Evolutionary conservation across 352 stramenopile genomes (phyloP), one percentile per base, ranked within the genome.

Genomic region (Thalassiosira pacifica): DNA sequence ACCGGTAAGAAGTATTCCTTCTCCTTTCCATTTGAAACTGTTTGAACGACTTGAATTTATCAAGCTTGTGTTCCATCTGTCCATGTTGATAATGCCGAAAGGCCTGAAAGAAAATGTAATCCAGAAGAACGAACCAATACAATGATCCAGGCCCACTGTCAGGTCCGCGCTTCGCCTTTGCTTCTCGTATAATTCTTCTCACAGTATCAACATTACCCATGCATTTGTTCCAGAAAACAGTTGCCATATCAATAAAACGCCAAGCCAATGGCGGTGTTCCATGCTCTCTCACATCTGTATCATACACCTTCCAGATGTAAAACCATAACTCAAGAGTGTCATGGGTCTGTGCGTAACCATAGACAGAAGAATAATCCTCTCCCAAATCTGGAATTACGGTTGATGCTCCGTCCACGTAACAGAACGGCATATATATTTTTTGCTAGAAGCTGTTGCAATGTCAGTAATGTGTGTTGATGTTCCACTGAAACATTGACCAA

Each of bases 181-280:
- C 24, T 26, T 19, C 45, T 31, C 37, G 40, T 2, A 76, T 10
- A 1, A 65, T 31, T 29, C 31, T 66, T 3, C 68, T 22, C 8
- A 76, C 13, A 24, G 29, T 76, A 42, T 76, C 68, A 2, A 76
- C 68, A 27, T 76, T 76, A n/a, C 68, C 42, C 68, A 76, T 76
- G 34, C 22, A 65, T 24, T 76, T 63, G 29, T 76, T 76, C 68
- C 68, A 76, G 1, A 67, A 42, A 45, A 9, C 29, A 45, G 48
- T 67, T 29, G 29, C 42, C 1, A 76, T 8, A 16, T 76, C 68
- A 29, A 76, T 66, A 29, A 76, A 48, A n/a, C 68, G 45, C 18
- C 31, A 19, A 19, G 24, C 40, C 1, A 27, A 42, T 22, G 68
- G n/a, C 22, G 68, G 68, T 19, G 68, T 76, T 0, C 68, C 68